Base-by-base conservation (phyloP, 306 rosid species). In the Bauhinia variegata region DNA sequence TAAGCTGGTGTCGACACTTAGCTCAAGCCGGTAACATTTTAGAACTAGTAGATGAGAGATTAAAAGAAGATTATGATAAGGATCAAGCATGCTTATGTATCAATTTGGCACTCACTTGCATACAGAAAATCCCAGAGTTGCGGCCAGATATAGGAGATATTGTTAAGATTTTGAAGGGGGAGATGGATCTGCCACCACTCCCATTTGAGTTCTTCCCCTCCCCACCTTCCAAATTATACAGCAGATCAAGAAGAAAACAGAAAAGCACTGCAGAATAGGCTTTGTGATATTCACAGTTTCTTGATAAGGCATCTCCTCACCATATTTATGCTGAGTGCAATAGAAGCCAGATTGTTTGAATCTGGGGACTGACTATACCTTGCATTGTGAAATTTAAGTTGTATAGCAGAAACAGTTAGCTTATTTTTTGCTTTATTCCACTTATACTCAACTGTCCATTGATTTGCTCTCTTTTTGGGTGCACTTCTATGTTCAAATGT, bases 1-100 rank as follows among this genome's bases (percentile, higher is more conserved):
- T 89, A 70, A 87, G 96, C 79, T 93, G 98, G 96, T 89, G 93
- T 75, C 75, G 95, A 41, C 93, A 88, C n/a, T 78, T 93, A 48
- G 98, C 93, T 73, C 91, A 87, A 17, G 67, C 79, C 17, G 96
- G 93, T 39, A 84, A 93, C 74, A 67, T 93, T 60, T 78, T 89
- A 48, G 98, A 93, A 44, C 91, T 89, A 7, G 91, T 88, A 11
- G 98, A 93, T 71, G 96, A 86, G 72, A 88, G 78, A 72, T 63
- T 93, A 83, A 84, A 83, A 66, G 85, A 84, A 57, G 89, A 84
- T 65, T 89, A 82, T 65, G 75, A 73, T 41, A 93, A 86, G 80
- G 96, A 79, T 30, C 91, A 93, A 73, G 98, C 89, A 73, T 78
- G 77, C 70, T 33, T 93, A 76, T 93, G 96, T 59, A 87, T 93